phyloP scores from a whole-genome alignment of 345 rosid genomes.

The Melaleuca alternifolia region DNA sequence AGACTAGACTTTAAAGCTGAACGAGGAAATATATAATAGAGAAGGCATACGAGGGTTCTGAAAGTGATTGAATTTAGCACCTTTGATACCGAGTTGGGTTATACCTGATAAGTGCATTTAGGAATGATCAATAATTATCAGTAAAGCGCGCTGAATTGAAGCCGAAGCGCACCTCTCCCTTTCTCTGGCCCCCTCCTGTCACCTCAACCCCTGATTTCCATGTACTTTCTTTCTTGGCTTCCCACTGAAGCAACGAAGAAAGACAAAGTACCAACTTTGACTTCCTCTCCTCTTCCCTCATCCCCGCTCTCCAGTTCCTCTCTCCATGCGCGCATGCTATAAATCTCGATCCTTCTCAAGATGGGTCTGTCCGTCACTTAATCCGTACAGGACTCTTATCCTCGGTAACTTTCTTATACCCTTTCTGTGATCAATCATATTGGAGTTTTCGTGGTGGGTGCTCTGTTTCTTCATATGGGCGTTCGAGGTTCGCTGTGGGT shows the following conservation, averaged over 20 bases:
- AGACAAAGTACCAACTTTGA: no score
- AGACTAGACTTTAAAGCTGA: no score
- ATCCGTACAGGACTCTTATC: not conserved
- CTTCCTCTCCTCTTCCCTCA: no score
- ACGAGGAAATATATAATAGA: not conserved
- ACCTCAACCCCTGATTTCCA: no score
- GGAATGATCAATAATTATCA: no score
- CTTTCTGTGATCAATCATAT: not conserved
- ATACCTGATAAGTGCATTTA: no score
- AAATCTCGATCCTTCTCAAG: not conserved
- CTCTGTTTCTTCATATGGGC: conserved; percentile 26
- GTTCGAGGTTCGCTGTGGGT: conserved; percentile 15
- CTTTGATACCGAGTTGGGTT: not conserved
- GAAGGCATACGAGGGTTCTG: not conserved
- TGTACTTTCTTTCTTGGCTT: no score
- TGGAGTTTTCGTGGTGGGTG: not conserved
- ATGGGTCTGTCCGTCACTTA: not conserved
- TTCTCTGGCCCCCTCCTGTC: not conserved
- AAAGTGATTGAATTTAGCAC: not conserved
- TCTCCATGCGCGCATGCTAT: not conserved
- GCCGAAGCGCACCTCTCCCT: not conserved
- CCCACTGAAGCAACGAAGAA: no score
- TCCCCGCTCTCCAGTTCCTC: no score
- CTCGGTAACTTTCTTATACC: not conserved
- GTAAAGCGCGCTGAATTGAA: not conserved